A percentile compares a stretch with the other conserved stretches of the same genome.
Conservation (phyloP, 2,329 filamentous ascomycete species). For the Polychaeton citri region DNA sequence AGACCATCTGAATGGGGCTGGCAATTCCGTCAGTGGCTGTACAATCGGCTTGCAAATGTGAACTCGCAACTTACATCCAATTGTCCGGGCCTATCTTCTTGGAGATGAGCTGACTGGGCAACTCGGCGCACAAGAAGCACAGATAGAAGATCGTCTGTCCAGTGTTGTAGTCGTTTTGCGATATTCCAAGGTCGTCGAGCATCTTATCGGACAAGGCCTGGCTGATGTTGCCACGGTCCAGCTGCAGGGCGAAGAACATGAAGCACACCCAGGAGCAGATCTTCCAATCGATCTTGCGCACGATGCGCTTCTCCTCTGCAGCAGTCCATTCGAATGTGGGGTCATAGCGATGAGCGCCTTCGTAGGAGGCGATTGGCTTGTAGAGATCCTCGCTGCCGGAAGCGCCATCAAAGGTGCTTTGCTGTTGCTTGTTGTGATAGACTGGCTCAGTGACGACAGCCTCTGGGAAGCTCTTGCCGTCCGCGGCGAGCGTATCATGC, state of each 20-base stretch:
- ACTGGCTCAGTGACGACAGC: slow-evolving; percentile 7
- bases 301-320: slow-evolving; percentile 42
- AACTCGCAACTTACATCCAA: slow-evolving; percentile 9
- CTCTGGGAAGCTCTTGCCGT: slow-evolving; percentile 7
- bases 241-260: slow-evolving; percentile 41
- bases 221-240: slow-evolving; percentile 36
- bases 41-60: too few species aligned
- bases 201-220: slow-evolving; percentile 52
- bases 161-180: slow-evolving; percentile 35
- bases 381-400: slow-evolving; percentile 19
- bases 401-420: neutral
- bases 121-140: slow-evolving; percentile 53
- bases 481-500: neutral
- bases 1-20: slow-evolving; percentile 18
- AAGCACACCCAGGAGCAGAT: slow-evolving; percentile 41
- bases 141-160: slow-evolving; percentile 53
- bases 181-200: slow-evolving; percentile 38
- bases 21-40: neutral
- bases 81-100: slow-evolving; percentile 13
- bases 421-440: neutral
- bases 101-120: slow-evolving; percentile 21
- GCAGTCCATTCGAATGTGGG: slow-evolving; percentile 43
- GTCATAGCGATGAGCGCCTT: slow-evolving; percentile 47
- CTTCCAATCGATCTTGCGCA: slow-evolving; percentile 41
- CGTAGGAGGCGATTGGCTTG: slow-evolving; percentile 42